Percentiles rank a stretch among this genome's conserved stretches.
Conservation (phyloP, 129 eudicot genomes). For the Apium graveolens region DNA sequence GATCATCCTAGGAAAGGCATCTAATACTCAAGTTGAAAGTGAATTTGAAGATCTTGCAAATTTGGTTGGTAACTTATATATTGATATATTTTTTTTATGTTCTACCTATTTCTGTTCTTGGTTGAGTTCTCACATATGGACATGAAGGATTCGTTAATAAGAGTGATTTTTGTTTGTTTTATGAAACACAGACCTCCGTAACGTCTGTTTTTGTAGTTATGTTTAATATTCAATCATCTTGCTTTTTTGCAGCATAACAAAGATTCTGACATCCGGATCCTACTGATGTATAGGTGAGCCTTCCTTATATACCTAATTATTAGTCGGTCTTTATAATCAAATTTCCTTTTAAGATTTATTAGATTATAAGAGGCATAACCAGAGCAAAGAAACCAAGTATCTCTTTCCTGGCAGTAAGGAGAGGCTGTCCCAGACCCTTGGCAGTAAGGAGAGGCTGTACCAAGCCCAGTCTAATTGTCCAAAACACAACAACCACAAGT, state of each 20-base stretch:
- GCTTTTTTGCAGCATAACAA: conserved; percentile 55
- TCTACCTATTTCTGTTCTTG: not conserved
- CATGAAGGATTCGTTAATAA: not conserved
- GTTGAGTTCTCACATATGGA: not conserved
- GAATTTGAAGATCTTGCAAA: conserved; percentile 39
- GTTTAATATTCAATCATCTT: conserved; percentile 1
- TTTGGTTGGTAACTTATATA: conserved; percentile 6
- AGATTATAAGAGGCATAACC: not conserved
- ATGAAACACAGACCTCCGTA: not conserved
- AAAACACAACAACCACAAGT: not conserved
- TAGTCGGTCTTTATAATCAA: not conserved
- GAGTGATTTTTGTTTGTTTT: not conserved
- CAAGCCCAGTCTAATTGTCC: not conserved
- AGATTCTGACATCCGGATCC: conserved; percentile 62
- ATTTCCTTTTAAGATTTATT: not conserved
- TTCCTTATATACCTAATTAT: not conserved
- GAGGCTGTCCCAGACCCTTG: not conserved
- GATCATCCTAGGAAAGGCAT: conserved; percentile 42
- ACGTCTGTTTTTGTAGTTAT: not conserved
- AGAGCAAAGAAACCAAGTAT: not conserved
- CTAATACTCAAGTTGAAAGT: conserved; percentile 33
- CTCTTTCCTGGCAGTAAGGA: not conserved
- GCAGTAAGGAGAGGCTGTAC: not conserved
- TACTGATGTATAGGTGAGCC: conserved; percentile 67
- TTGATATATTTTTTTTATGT: not conserved